Base-by-base conservation (phyloP, 2,329 filamentous ascomycete species). In the Fusarium sp. region DNA sequence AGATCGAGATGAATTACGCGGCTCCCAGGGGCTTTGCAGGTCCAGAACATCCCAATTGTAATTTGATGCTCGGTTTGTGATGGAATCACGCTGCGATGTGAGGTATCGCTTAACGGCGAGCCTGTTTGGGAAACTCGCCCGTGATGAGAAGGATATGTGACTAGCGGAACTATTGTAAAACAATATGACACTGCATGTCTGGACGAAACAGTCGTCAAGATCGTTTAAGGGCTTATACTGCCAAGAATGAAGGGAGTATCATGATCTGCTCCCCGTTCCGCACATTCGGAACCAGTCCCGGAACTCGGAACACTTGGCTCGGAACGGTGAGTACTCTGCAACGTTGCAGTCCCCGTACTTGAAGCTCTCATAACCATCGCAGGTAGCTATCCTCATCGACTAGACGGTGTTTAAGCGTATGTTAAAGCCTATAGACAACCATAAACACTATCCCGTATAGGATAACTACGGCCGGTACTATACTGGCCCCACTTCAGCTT, bases 371-470 rank as follows among this genome's bases (percentile, higher is more conserved):
- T 21, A 37, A 21, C n/a, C 2, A 2, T 6, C 18, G 7, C 6
- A 4, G 9, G 10, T 4, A 16, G 6, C 9, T 2, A 37, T 16
- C 21, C 6, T 16, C 12, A 21, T 53, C 13, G 2, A 18, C 0
- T 6, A 2, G 9, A 16, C 9, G n/a, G 5, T 13, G 7, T 28
- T 53, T 53, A 38, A 53, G 50, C 33, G 7, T 53, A 28, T n/a
- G 23, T 5, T 12, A 1, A 53, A 53, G 33, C 9, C 33, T 53
- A 38, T n/a, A 28, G 23, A 28, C 19, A 53, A 53, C 33, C 50
- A 38, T 53, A 53, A 53, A 53, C 32, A 6, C 33, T 37, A 16
- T 53, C 33, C 7, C 33, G n/a, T 35, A n/a, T 6, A 53, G 9
- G 9, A 21, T n/a, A n/a, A 16, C 18, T 16, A 6, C 13, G 0